Evolutionary conservation across 2,329 filamentous ascomycete species (phyloP), one percentile per base, ranked within the genome.

Genomic region (Sporothrix luriei): DNA sequence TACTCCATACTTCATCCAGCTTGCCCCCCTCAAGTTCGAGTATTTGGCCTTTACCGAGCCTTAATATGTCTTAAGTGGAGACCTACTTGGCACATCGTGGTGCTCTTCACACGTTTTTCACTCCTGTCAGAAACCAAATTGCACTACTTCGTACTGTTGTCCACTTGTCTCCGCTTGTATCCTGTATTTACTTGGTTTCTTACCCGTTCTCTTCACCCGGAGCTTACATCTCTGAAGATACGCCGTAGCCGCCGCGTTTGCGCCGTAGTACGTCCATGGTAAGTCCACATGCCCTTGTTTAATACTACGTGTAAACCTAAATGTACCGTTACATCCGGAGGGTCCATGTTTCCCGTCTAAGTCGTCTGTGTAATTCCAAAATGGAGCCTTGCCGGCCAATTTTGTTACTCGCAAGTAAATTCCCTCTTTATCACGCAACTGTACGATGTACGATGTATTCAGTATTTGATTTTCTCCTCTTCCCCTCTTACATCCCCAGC

Each of bases 361-460:
- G 57, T 62, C 57, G 57, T 24, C 57, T 62, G 38, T 38, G 46
- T 46, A 26, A 62, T 62, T 46, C 57, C 38, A 62, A 62, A 46
- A 26, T 5, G 26, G 57, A 26, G 57, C 57, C 57, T 62, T 62
- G 57, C 38, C 38, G 21, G 38, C 16, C 54, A 57, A 5, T 29
- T 54, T 54, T 57, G 52, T 14, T 21, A n/a, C n/a, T 57, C 16
- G 11, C 55, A 59, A 61, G 55, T 38, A 33, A 61, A 61, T 24
- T 24, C n/a, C 21, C 33, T 24, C 33, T 33, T 33, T 33, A 33
- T 2, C 33, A 33, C 33, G 33, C 33, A 33, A 33, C 33, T 33
- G 33, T n/a, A n/a, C n/a, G n/a, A n/a, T n/a, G n/a, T n/a, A n/a
- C n/a, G n/a, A n/a, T n/a, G n/a, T 7, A n/a, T 21, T 21, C 33